phyloP scores from a whole-genome alignment of 78 protist genomes.

The Pelomyxa schiedti region DNA sequence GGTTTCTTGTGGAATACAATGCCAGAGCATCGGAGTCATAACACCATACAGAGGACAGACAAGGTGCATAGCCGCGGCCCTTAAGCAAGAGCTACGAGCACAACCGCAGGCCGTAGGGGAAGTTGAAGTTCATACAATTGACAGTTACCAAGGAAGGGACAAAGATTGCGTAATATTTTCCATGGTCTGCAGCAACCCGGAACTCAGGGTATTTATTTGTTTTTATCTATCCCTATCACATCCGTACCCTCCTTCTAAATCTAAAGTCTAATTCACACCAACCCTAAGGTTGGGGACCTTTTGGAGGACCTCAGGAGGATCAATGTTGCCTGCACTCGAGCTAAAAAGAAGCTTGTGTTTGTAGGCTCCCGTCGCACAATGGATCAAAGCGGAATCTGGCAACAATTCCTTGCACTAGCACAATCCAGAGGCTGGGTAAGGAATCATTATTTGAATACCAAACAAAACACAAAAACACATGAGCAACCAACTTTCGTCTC shows the following conservation, averaged over 20 bases:
- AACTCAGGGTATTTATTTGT: not conserved
- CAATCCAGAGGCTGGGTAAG: not conserved
- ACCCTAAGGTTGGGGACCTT: constrained; percentile 31
- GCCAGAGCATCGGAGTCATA: constrained; percentile 33
- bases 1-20: not conserved
- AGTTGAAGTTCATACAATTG: constrained; percentile 46
- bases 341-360: constrained; percentile 39
- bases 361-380: constrained; percentile 25
- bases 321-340: constrained; percentile 69
- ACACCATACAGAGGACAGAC: constrained; percentile 62
- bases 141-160: constrained; percentile 61
- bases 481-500: no score
- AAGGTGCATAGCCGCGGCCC: no score
- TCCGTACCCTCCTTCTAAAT: no score
- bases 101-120: not conserved
- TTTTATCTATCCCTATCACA: not conserved
- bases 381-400: not conserved
- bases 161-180: constrained; percentile 35
- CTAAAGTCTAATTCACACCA: not conserved
- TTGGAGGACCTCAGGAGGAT: constrained; percentile 50
- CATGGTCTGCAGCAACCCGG: constrained; percentile 26
- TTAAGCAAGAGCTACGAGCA: no score
- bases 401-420: not conserved
- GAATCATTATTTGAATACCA: no score
- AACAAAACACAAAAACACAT: no score